Base-by-base conservation (phyloP, 768 basidiomycete species). In the Strobilomyces confusus region DNA sequence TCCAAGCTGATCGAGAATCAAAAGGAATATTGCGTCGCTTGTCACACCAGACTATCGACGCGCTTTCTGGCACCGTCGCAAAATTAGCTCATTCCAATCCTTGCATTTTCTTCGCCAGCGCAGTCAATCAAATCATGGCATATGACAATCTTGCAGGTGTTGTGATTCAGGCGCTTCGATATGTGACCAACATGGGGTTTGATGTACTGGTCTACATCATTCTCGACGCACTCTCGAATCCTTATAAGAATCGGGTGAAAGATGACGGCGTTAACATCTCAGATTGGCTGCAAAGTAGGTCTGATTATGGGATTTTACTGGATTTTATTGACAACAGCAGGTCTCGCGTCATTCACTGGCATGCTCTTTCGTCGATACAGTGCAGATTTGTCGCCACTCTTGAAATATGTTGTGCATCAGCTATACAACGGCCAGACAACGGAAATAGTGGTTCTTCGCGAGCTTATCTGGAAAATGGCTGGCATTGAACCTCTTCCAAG, bases 71-170 rank as follows among this genome's bases (percentile, higher is more conserved):
- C 19, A 81, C 87, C 4, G 84, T 98, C 23, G 95, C 92, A 13
- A 98, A 98, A 71, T 73, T 95, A 49, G 92, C 92, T 14, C 94
- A 98, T 68, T 88, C 90, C 17, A 97, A 98, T 64, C 97, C 97
- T 5, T 87, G 85, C 60, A 86, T 95, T 46, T 83, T 98, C 61
- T 98, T 98, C 75, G 67, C 80, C 22, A 89, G 90, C 56, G 92
- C 89, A 0, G 85, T 99, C 44, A 86, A 87, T 59, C 97, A 98
- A 70, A 89, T 98, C 53, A 92, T 93, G 87, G 86, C 91, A 14
- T 99, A 99, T 64, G 91, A 95, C 65, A 99, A 98, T 69, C 72
- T 97, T 49, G 92, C 91, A 11, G 80, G 79, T 38, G 91, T 94
- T 20, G 88, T 98, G 40, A 88, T 98, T 23, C 92, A 93, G 60